Base-by-base conservation (phyloP, 345 rosid species). In the Bruguiera parviflora region DNA sequence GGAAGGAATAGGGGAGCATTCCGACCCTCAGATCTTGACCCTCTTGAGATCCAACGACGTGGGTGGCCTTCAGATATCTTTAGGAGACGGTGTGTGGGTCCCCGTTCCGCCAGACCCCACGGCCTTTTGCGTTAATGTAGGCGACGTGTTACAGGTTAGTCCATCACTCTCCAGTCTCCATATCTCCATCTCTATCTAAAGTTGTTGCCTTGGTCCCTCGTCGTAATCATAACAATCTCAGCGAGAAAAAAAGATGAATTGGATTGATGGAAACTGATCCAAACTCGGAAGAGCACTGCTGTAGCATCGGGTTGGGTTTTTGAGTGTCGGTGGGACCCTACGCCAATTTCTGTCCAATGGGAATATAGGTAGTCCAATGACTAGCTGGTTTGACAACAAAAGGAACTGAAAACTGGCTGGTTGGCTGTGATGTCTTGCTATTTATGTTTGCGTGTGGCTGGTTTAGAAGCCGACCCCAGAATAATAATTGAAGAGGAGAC, bases 11-110 rank as follows among this genome's bases (percentile, higher is more conserved):
- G 99, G 99, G 3, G 99, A 89, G 78, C 98, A 95, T 68, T 87
- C 98, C 31, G 99, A 95, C 89, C 99, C 97, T 80, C 99, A 95
- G 91, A 95, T 95, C 77, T 52, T 95, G 76, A 92, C 99, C 68
- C 65, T 95, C 58, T 58, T 95, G 39, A 68, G 94, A 82, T 95
- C 99, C 71, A 95, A 95, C 91, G 96, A 89, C 29, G 99, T 87
- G 6, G 86, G 77, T 60, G 99, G 99, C 72, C 95, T 95, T 56
- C 90, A 95, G 73, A 85, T 95, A 65, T 78, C 79, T 73, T 58
- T 85, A 61, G 78, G 58, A 16, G 91, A 84, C 31, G 91, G 89
- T 2, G 63, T 82, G 6, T 95, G 98, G 98, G 81, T 89, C 75
- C 89, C 97, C 0, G 84, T 90, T 15, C 85, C 92, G 0, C 93